Evolutionary conservation across 768 basidiomycete genomes (phyloP).

Genomic region (Omphalotus guepiniiformis): DNA sequence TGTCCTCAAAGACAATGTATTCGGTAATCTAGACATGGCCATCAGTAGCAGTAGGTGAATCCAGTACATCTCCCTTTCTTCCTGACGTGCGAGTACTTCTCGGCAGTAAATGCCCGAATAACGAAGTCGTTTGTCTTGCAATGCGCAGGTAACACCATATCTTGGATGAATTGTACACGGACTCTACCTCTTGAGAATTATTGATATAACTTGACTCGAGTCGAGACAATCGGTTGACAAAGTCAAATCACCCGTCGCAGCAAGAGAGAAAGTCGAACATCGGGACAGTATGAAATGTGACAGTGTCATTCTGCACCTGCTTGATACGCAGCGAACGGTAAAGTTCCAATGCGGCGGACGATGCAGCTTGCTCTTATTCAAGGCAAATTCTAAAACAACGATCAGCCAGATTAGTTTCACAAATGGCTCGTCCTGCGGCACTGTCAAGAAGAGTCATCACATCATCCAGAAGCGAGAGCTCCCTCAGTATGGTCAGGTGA

Average conservation of each 20-base stretch:
- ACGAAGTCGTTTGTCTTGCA: constrained; percentile 74
- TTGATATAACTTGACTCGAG: constrained; percentile 77
- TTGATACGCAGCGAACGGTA: constrained; percentile 76
- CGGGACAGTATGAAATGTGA: constrained; percentile 80
- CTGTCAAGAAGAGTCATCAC: constrained; percentile 64
- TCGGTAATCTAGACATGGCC: constrained; percentile 73
- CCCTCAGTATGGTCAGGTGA: constrained; percentile 66
- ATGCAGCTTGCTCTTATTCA: constrained; percentile 66
- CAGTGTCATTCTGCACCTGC: constrained; percentile 85
- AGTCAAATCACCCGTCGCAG: constrained; percentile 72
- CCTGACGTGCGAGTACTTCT: constrained; percentile 89
- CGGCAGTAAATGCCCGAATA: constrained; percentile 68
- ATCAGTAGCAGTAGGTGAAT: background rate
- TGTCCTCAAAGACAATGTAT: constrained; percentile 78
- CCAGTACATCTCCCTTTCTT: too few relatives aligned
- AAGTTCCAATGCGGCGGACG: constrained; percentile 70
- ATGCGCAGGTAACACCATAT: constrained; percentile 18
- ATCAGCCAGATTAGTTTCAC: constrained; percentile 59
- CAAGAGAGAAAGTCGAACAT: constrained; percentile 73
- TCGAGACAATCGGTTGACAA: constrained; percentile 73
- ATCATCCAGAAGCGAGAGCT: constrained; percentile 66
- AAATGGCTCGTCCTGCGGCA: constrained; percentile 64
- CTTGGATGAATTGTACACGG: background rate
- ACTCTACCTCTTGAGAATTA: constrained; percentile 69
- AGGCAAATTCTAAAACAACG: constrained; percentile 66